A percentile compares a stretch with the other conserved stretches of the same genome.
Conservation (phyloP, 805 yeast genomes). For the Pichia sporocuriosa region DNA sequence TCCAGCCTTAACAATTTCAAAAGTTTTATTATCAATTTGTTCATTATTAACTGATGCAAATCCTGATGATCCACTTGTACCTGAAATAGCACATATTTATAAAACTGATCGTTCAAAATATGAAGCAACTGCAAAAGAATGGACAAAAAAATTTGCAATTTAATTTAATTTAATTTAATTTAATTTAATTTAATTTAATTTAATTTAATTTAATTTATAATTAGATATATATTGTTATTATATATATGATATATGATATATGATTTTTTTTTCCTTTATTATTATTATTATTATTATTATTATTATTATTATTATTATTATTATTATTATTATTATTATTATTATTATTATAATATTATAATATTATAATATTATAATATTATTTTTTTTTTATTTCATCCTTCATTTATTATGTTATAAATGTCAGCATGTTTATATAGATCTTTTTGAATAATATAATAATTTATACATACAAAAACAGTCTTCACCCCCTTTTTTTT, state of each 20-base stretch:
- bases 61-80: conserved; percentile 98
- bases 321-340: too few relatives aligned
- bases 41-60: conserved; percentile 95
- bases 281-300: too few relatives aligned
- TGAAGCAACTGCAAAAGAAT: conserved; percentile 95
- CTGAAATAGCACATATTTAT: conserved; percentile 95
- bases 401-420: background rate
- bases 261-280: too few relatives aligned
- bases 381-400: background rate
- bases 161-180: conserved; percentile 24
- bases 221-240: background rate
- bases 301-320: too few relatives aligned
- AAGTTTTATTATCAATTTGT: conserved; percentile 89
- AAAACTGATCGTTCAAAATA: conserved; percentile 90
- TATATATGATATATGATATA: background rate
- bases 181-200: background rate
- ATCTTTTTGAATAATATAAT: background rate
- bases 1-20: conserved; percentile 94
- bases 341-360: too few relatives aligned
- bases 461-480: background rate
- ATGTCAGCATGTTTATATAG: conserved; percentile 1
- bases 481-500: too few relatives aligned
- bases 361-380: too few relatives aligned
- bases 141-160: conserved; percentile 98
- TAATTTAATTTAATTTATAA: background rate